These are phyloP conservation scores for Rhodotorula paludigena DNA, from an alignment of 768 basidiomycete genomes.

Conservation along the genomic window DNA sequence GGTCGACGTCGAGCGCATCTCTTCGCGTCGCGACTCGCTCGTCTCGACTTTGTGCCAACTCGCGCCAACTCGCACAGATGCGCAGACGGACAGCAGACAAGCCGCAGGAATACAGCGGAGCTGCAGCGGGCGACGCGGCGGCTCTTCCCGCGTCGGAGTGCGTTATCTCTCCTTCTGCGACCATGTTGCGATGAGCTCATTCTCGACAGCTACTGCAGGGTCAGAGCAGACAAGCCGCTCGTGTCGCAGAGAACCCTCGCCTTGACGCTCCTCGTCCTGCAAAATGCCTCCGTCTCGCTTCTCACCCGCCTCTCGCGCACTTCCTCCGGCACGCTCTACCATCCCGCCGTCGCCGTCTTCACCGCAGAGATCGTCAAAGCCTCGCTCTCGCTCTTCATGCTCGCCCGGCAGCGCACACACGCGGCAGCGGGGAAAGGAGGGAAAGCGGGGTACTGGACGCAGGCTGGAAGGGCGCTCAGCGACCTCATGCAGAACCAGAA, in stretches of 20 bases:
- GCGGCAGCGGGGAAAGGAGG: neutral
- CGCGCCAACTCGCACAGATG: too few species aligned
- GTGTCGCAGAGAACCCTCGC: conserved; percentile 53
- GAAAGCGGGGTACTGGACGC: neutral
- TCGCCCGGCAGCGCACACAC: conserved; percentile 41
- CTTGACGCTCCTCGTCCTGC: conserved; percentile 85
- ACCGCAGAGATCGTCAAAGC: conserved; percentile 89
- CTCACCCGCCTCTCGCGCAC: conserved; percentile 95
- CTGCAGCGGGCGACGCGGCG: too few species aligned
- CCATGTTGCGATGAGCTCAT: too few species aligned
- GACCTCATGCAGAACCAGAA: conserved; percentile 16
- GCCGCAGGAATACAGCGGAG: too few species aligned
- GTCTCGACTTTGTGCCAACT: too few species aligned
- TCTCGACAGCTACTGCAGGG: neutral
- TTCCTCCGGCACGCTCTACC: conserved; percentile 53
- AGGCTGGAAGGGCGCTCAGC: neutral
- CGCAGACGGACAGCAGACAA: too few species aligned
- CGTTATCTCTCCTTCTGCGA: too few species aligned
- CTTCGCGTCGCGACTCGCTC: neutral
- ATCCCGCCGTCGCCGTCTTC: conserved; percentile 82
- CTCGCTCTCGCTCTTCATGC: conserved; percentile 72
- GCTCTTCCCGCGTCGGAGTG: too few species aligned
- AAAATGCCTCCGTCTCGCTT: conserved; percentile 82
- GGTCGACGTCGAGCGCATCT: too few species aligned
- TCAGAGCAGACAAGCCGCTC: neutral